These are phyloP conservation scores for Usnea hakonensis DNA, from an alignment of 495 filamentous ascomycete genomes.

Conservation along the genomic window DNA sequence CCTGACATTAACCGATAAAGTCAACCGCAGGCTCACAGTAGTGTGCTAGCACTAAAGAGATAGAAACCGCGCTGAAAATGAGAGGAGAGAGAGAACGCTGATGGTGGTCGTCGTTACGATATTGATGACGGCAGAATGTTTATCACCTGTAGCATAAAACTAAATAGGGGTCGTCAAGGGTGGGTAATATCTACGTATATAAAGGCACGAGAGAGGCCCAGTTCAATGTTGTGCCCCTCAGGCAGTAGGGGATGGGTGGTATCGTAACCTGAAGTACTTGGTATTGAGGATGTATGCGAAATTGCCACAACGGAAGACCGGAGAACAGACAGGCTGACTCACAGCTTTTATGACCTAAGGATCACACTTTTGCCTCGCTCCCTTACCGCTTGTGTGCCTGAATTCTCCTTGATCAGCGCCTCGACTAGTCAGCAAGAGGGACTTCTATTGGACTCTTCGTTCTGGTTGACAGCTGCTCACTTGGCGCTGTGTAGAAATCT, in stretches of 20 bases:
- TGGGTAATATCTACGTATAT: constrained; percentile 3
- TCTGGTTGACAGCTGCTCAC: background rate
- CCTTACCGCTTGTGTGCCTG: constrained; percentile 12
- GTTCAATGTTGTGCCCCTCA: background rate
- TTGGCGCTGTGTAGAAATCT: constrained; percentile 2
- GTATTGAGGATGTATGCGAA: background rate
- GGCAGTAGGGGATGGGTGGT: background rate
- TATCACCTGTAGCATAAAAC: background rate
- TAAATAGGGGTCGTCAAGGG: background rate
- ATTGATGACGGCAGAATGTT: background rate
- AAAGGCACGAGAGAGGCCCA: background rate
- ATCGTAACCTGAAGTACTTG: background rate
- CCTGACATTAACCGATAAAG: constrained; percentile 15
- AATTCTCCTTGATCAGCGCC: background rate
- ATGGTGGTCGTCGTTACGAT: background rate
- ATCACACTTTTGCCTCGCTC: constrained; percentile 4
- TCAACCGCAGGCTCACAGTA: background rate
- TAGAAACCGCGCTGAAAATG: background rate
- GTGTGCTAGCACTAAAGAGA: background rate
- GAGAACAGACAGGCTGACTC: constrained; percentile 5
- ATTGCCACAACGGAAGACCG: constrained; percentile 12
- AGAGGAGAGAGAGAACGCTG: background rate
- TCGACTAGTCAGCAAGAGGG: background rate
- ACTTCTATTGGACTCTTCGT: background rate
- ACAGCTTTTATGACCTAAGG: constrained; percentile 6